Conservation (phyloP, 495 filamentous ascomycete species). For the Podospora anserina region DNA sequence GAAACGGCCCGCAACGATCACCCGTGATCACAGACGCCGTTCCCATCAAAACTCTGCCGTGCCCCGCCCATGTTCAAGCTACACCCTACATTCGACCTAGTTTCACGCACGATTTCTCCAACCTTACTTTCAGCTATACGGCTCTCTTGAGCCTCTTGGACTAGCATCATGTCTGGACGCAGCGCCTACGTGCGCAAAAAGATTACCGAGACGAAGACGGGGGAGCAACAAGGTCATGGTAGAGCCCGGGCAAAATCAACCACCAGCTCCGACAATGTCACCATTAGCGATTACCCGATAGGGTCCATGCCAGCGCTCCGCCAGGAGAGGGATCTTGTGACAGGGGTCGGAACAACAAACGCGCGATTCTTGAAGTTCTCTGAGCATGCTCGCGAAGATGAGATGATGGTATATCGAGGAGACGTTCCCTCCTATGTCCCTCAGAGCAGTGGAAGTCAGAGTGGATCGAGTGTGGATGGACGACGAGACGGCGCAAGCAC, state of each 20-base stretch:
- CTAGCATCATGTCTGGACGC: constrained; percentile 48
- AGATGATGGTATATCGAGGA: constrained; percentile 26
- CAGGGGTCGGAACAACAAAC: constrained; percentile 40
- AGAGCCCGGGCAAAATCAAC: constrained; percentile 34
- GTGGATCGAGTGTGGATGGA: constrained; percentile 38
- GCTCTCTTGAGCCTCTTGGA: not conserved
- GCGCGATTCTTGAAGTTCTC: constrained; percentile 44
- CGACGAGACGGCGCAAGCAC: constrained; percentile 27
- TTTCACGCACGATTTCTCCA: not conserved
- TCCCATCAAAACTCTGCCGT: not conserved
- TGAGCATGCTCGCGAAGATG: constrained; percentile 34
- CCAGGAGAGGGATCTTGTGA: constrained; percentile 24
- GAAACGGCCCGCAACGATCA: not conserved
- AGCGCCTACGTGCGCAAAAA: constrained; percentile 55
- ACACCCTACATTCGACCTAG: not conserved
- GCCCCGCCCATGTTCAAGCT: not conserved
- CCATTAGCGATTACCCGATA: constrained; percentile 34
- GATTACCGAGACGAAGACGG: constrained; percentile 45
- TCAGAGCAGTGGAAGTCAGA: constrained; percentile 39
- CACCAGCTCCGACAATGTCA: constrained; percentile 41
- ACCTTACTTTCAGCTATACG: not conserved
- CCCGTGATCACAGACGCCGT: not conserved
- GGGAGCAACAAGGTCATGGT: constrained; percentile 20
- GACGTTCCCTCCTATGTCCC: constrained; percentile 28
- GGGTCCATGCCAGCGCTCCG: constrained; percentile 26